These are phyloP conservation scores for Aechmea fasciata DNA, from an alignment of 176 grass and related monocot species.

Conservation along the genomic window DNA sequence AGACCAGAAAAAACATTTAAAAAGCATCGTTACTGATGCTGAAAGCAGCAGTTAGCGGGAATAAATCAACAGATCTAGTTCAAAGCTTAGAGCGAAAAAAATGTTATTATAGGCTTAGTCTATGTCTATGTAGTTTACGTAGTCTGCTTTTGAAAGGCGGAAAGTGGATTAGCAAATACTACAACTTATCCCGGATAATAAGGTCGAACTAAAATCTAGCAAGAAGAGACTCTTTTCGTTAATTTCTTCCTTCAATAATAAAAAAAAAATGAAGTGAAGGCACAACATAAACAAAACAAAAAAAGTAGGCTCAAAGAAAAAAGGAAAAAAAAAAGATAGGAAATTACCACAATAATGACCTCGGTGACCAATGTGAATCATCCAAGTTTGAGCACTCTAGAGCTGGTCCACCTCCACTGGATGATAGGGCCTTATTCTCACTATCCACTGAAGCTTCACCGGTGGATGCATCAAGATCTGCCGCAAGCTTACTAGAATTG, in stretches of 20 bases:
- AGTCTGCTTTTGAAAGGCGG: no score
- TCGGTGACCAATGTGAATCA: constrained; percentile 29
- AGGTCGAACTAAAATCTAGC: no score
- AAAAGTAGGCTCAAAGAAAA: constrained; percentile 4
- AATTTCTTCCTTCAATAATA: not conserved
- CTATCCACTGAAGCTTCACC: constrained; percentile 27
- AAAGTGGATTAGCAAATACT: no score
- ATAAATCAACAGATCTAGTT: no score
- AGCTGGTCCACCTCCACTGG: constrained; percentile 40
- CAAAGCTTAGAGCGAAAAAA: no score
- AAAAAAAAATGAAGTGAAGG: not conserved
- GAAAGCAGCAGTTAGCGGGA: no score
- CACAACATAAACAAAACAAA: not conserved
- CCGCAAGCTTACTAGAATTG: constrained; percentile 27
- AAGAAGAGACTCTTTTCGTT: no score
- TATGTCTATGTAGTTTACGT: no score
- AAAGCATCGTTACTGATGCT: no score
- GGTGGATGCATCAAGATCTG: constrained; percentile 14
- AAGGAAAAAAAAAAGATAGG: constrained; percentile 17
- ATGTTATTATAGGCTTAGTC: no score
- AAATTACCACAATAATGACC: constrained; percentile 78
- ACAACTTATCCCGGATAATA: no score
- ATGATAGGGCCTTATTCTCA: constrained; percentile 49
- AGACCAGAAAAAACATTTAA: no score
- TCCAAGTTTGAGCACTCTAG: constrained; percentile 38